Evolutionary conservation across 352 stramenopile genomes (phyloP).

Genomic region (Globisporangium irregulare): DNA sequence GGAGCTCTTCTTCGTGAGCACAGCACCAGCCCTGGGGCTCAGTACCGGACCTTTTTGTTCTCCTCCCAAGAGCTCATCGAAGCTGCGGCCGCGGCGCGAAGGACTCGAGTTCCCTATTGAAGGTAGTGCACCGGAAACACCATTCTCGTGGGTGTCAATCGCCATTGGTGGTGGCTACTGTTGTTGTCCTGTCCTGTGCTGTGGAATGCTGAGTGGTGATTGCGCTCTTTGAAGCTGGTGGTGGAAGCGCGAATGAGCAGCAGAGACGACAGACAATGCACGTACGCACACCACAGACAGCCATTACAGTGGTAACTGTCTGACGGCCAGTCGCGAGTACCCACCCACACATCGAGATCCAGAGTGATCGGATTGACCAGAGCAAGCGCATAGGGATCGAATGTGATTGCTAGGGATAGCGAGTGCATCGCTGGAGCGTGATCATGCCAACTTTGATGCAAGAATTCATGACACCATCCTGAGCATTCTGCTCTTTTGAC

Average conservation of each 20-base stretch:
- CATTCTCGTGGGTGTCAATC: background rate
- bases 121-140: background rate
- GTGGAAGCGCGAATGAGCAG: background rate
- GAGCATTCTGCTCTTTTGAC: background rate
- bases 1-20: background rate
- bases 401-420: background rate
- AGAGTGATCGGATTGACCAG: background rate
- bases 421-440: background rate
- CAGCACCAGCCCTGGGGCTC: background rate
- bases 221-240: background rate
- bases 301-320: background rate
- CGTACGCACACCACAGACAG: background rate
- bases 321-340: background rate
- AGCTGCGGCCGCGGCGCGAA: background rate
- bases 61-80: conserved; percentile 2
- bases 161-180: background rate
- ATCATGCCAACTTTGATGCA: background rate
- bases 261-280: background rate
- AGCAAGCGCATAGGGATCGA: background rate
- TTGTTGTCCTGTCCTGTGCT: background rate
- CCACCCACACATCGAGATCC: background rate
- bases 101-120: background rate
- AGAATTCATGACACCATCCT: too few species aligned
- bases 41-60: background rate
- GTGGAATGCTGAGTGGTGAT: background rate